Conservation (phyloP, 495 filamentous ascomycete genomes). For the Aspergillus wentii region DNA sequence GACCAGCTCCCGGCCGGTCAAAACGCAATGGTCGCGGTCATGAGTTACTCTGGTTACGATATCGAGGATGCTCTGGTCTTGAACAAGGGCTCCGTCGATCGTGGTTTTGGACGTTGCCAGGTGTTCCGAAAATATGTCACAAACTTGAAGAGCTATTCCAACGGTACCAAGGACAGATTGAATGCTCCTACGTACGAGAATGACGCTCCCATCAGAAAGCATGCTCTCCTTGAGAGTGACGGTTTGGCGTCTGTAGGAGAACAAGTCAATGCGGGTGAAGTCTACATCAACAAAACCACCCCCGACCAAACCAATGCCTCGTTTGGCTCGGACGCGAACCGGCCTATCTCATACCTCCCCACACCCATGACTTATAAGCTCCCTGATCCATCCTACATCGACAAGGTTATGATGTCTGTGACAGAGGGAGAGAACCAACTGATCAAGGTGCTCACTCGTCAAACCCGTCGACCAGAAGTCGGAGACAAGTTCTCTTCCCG, state of each 20-base stretch:
- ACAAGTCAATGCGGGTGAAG: constrained; percentile 65
- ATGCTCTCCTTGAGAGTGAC: constrained; percentile 68
- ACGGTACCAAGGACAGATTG: constrained; percentile 70
- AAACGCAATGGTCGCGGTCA: constrained; percentile 94
- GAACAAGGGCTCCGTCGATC: constrained; percentile 90
- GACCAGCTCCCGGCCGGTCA: constrained; percentile 96
- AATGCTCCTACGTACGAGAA: constrained; percentile 55
- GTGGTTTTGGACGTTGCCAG: constrained; percentile 93
- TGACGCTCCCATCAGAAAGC: constrained; percentile 63
- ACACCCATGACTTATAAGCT: constrained; percentile 77
- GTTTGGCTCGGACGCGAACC: constrained; percentile 58
- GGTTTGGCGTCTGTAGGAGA: constrained; percentile 82
- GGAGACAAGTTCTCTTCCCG: constrained; percentile 98
- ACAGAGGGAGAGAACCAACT: constrained; percentile 77
- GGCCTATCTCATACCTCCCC: constrained; percentile 54
- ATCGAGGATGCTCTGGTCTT: constrained; percentile 97
- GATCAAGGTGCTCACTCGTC: constrained; percentile 87
- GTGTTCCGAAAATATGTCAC: constrained; percentile 86
- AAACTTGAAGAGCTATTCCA: constrained; percentile 73
- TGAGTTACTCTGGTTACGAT: constrained; percentile 99
- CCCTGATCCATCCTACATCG: constrained; percentile 79
- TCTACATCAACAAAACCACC: constrained; percentile 81
- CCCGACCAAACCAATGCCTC: constrained; percentile 67
- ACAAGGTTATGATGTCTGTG: constrained; percentile 86
- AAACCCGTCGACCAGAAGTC: constrained; percentile 88